These are phyloP conservation scores for Closterium sp. DNA, from an alignment of 139 green algal species.

Conservation along the genomic window DNA sequence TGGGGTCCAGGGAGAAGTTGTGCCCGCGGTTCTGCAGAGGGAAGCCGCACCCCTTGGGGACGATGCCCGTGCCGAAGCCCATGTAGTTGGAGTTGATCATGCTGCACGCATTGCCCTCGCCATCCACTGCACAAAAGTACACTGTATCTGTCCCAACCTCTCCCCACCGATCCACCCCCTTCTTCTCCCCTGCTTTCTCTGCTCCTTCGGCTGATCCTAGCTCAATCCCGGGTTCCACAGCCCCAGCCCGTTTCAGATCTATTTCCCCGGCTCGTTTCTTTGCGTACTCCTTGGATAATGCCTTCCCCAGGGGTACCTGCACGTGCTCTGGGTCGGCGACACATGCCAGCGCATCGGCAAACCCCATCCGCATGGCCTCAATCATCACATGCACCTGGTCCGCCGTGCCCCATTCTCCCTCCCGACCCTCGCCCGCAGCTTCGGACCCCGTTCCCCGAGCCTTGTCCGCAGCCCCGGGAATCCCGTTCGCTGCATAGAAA, in stretches of 20 bases:
- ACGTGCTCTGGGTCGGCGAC: slow-evolving; percentile 54
- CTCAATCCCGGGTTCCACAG: background rate
- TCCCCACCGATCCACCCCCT: background rate
- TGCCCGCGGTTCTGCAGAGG: slow-evolving; percentile 55
- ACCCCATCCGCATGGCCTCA: slow-evolving; percentile 65
- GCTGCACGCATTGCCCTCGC: slow-evolving; percentile 65
- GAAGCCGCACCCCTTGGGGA: slow-evolving; percentile 68
- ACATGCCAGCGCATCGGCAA: slow-evolving; percentile 64
- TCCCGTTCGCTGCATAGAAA: background rate
- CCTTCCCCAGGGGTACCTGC: slow-evolving; percentile 29
- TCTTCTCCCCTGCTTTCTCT: background rate
- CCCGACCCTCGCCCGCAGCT: background rate
- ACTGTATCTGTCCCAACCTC: slow-evolving; percentile 60
- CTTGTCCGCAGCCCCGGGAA: background rate
- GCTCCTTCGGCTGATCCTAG: background rate
- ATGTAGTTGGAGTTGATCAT: slow-evolving; percentile 71
- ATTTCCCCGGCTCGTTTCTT: slow-evolving; percentile 26
- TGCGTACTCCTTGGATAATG: slow-evolving; percentile 55
- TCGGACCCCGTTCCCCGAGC: background rate
- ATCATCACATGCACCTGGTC: slow-evolving; percentile 64
- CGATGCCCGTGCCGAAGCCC: slow-evolving; percentile 68
- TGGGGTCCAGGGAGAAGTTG: slow-evolving; percentile 35
- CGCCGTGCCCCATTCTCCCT: slow-evolving; percentile 46
- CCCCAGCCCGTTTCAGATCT: slow-evolving; percentile 9
- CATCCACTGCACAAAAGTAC: slow-evolving; percentile 70